Evolutionary conservation across 2,329 filamentous ascomycete species (phyloP).

Genomic region (Aureobasidium sp.): DNA sequence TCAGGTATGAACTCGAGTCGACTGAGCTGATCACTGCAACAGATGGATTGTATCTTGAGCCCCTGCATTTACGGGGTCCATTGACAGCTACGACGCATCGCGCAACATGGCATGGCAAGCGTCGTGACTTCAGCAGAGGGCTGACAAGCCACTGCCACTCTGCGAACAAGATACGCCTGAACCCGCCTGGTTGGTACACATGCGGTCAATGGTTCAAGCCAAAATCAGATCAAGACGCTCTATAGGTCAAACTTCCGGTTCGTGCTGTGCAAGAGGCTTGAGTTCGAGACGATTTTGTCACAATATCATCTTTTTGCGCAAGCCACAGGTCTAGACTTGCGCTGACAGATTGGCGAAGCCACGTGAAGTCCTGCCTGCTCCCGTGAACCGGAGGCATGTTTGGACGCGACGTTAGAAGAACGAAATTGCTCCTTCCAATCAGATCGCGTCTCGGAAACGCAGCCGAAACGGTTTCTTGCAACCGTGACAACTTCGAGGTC

Average conservation of each 20-base stretch:
- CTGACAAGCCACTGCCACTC: neutral
- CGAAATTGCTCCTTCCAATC: neutral
- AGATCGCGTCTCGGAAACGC: neutral
- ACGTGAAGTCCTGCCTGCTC: neutral
- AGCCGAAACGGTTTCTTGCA: constrained; percentile 5
- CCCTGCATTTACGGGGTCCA: neutral
- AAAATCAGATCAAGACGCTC: neutral
- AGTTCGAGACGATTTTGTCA: neutral
- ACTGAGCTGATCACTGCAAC: neutral
- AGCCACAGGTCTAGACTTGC: constrained; percentile 4
- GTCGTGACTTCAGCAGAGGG: neutral
- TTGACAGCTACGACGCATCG: neutral
- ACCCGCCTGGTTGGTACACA: neutral
- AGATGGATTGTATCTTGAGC: neutral
- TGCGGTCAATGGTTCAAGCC: constrained; percentile 2
- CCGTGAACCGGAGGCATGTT: neutral
- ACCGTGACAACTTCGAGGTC: neutral
- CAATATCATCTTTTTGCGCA: neutral
- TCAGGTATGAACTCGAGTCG: neutral
- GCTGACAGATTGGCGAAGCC: constrained; percentile 1
- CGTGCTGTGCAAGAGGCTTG: neutral
- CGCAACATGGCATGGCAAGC: neutral
- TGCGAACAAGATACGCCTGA: neutral
- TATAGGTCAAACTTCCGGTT: neutral
- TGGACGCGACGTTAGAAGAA: neutral